Evolutionary conservation across 768 basidiomycete genomes (phyloP).

Genomic region (Mycena galericulata): DNA sequence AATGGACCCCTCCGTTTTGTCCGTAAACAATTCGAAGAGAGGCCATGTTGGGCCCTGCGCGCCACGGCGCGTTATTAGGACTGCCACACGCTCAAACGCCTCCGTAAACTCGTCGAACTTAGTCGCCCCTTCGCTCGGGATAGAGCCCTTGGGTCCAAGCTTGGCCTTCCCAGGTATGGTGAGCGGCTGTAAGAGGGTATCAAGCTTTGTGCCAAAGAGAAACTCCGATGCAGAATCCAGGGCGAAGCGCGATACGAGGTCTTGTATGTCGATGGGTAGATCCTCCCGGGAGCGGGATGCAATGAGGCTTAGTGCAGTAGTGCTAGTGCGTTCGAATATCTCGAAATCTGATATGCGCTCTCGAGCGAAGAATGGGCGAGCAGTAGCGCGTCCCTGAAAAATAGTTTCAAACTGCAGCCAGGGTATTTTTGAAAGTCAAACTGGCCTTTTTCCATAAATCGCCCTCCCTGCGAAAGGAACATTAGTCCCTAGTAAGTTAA

Average conservation of each 20-base stretch:
- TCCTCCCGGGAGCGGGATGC: constrained; percentile 28
- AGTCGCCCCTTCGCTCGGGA: constrained; percentile 45
- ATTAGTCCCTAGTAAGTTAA: neutral
- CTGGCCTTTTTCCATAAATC: constrained; percentile 22
- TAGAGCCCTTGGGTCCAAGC: constrained; percentile 48
- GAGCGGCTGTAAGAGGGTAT: constrained; percentile 52
- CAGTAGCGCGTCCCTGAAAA: constrained; percentile 56
- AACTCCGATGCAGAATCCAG: constrained; percentile 55
- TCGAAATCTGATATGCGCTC: constrained; percentile 62
- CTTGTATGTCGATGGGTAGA: constrained; percentile 55
- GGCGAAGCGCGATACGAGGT: constrained; percentile 48
- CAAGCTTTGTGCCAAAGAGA: constrained; percentile 58
- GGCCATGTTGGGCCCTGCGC: constrained; percentile 23
- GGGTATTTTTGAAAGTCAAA: neutral
- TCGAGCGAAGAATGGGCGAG: constrained; percentile 62
- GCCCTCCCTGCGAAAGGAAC: neutral
- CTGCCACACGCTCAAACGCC: constrained; percentile 47
- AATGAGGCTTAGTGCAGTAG: constrained; percentile 44
- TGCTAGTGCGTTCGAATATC: constrained; percentile 54
- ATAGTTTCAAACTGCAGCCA: no score
- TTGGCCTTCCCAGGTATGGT: constrained; percentile 43
- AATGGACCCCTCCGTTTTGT: constrained; percentile 17
- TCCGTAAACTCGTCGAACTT: constrained; percentile 55
- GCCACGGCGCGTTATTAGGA: constrained; percentile 17
- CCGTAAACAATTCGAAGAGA: constrained; percentile 25